Evolutionary conservation across 495 filamentous ascomycete species (phyloP), one percentile per base, ranked within the genome.

Genomic region (Rhypophila decipiens): DNA sequence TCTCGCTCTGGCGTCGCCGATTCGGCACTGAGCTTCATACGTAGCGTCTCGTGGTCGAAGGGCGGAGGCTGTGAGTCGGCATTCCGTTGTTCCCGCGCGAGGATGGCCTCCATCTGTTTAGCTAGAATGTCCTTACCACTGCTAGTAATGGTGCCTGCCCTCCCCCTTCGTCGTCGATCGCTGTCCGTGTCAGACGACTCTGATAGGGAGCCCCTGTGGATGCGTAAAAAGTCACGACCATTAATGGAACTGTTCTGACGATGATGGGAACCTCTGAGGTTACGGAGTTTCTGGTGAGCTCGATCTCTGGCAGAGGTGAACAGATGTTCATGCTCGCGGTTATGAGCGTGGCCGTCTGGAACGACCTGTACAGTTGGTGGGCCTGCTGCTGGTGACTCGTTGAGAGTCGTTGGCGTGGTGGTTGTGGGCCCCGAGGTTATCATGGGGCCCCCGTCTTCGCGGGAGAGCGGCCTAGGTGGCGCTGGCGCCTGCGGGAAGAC

Each of bases 71-170:
- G 47, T 17, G 50, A 47, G 42, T 68, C 61, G 19, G 60, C 63
- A 4, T 71, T 70, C 19, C 58, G 52, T 18, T 64, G 63, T 52
- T 82, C 80, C 31, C 65, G 73, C 3, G 68, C 76, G 11, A 85
- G 65, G 68, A 85, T 74, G n/a, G 79, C 71, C 51, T 75, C 70
- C 78, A 87, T 83, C 50, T 85, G 83, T 53, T 79, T 82, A 46
- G 82, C 80, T 5, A 88, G 64, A 12, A 83, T 70, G 23, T 77
- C 77, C 47, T 65, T 77, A 27, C 74, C 63, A 36, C 52, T 58
- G 50, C 67, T 57, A 39, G 52, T 66, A 15, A 70, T 64, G 9
- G 61, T 72, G 17, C 59, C 63, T 13, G 37, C 58, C 24, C 69
- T 66, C 15, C 29, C 55, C 35, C 69, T 59, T 39, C 61, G 63